Base-by-base conservation (phyloP, 2,329 filamentous ascomycete genomes). In the Clarireedia hainanense region DNA sequence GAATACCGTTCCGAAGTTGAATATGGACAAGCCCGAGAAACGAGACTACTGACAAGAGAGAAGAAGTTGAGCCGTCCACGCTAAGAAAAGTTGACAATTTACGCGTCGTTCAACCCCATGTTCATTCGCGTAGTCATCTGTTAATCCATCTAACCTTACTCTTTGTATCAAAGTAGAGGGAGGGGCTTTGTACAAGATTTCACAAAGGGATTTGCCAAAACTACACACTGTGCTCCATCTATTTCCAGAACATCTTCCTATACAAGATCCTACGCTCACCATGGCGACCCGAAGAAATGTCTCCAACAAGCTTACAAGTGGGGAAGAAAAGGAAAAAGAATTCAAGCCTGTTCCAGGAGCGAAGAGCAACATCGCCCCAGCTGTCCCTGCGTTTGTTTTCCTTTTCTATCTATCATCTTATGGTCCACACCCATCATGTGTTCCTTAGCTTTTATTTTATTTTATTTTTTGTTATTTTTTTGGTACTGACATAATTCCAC, bases 291-390 rank as follows among this genome's bases (percentile, higher is more conserved):
- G 84, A 71, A 79, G 88, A 66, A 85, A 83, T 65, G 75, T 84
- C 60, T 77, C 78, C 39, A n/a, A 24, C 4, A 46, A 54, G 6
- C 23, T 40, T 9, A 15, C 23, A 9, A 14, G 45, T 14, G 72
- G 76, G 6, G 85, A 89, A 71, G 80, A 84, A 59, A 77, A 80
- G 65, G 80, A 83, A 68, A 78, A 81, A 60, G 72, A 71, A 46
- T 65, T 62, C 57, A 67, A 69, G 58, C 67, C 73, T 10, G 69
- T 72, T 47, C 68, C 74, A 34, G 69, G 72, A 57, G 75, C 79
- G 63, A 83, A 83, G 65, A 91, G 88, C 55, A 82, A 85, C 73
- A 91, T 88, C 61, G 74, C 85, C n/a, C 89, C 90, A 20, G 90
- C 89, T 23, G 90, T 96, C 49, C 90, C 91, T 52, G 77, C 79